Base-by-base conservation (phyloP, 1,284 basidiomycete genomes). In the Irpex lacteus region DNA sequence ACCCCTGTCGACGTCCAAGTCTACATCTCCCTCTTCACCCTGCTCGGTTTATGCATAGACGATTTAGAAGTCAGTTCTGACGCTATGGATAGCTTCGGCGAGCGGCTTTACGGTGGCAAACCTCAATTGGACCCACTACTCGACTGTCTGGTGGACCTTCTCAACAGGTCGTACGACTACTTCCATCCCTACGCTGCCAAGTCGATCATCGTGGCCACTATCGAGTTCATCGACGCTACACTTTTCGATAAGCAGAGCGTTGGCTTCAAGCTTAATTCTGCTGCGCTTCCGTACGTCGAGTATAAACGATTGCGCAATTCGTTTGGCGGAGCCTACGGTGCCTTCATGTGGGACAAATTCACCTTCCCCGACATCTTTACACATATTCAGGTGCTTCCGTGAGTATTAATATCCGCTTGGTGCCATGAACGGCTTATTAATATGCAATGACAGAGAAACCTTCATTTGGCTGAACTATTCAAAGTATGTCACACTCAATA, bases 371-470 rank as follows among this genome's bases (percentile, higher is more conserved):
- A 69, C 57, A 61, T 66, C 52, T 62, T 56, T 34, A 52, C 40
- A 0, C 68, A 69, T 50, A 53, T 69, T 7, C 66, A 69, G 53
- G 65, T 65, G 1, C 62, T 69, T 19, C 69, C 69, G 69, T 70
- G 55, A 60, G 68, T 66, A 44, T 4, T 5, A 44, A 9, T 15
- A 11, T 44, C 40, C 2, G 38, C 18, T 34, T 21, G 4, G 11
- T n/a, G 15, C 38, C 49, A 7, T 32, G 18, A 6, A 44, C 15
- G 11, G 8, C 26, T 21, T 34, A 36, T 56, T 26, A 53, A 13
- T 32, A 56, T 9, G 34, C 54, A 21, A 37, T 38, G 2, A 18
- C 44, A 69, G 68, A 5, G 68, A 69, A 26, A 61, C 60, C 4
- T 66, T 69, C 62, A 54, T 68, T 26, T 68, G 60, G 19, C 59